phyloP scores from a whole-genome alignment of 495 filamentous ascomycete species.

The Penicillium tannophilum region DNA sequence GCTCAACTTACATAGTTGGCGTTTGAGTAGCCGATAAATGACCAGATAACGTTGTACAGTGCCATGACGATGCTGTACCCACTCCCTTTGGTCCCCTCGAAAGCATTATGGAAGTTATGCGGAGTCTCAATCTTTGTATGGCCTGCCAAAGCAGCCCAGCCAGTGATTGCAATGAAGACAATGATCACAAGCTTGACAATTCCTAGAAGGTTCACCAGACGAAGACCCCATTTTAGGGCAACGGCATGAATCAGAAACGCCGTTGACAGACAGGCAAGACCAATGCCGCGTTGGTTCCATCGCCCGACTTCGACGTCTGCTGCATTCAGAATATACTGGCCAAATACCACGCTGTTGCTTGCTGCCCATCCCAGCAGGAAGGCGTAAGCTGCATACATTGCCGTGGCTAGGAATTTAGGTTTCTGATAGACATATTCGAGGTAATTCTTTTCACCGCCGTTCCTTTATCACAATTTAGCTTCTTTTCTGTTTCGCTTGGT shows the following conservation, averaged over 20 bases:
- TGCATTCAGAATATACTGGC: conserved; percentile 68
- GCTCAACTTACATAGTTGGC: conserved; percentile 50
- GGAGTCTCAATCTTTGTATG: conserved; percentile 49
- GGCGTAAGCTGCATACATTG: conserved; percentile 62
- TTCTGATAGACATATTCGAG: conserved; percentile 66
- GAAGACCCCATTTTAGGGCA: conserved; percentile 68
- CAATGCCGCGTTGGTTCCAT: conserved; percentile 71
- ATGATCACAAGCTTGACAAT: conserved; percentile 69
- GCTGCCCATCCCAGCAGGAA: conserved; percentile 56
- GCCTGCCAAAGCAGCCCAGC: conserved; percentile 59
- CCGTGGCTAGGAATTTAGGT: conserved; percentile 66
- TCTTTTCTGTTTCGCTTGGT: background rate
- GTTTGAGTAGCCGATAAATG: conserved; percentile 67
- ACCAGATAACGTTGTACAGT: conserved; percentile 68
- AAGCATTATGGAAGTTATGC: conserved; percentile 67
- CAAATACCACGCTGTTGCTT: conserved; percentile 70
- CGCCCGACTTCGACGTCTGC: conserved; percentile 58
- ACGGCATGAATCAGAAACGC: conserved; percentile 62
- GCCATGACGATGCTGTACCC: conserved; percentile 65
- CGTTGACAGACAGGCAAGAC: conserved; percentile 64
- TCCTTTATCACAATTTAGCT: conserved; percentile 28
- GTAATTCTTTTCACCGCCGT: conserved; percentile 74
- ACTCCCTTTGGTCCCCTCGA: conserved; percentile 57
- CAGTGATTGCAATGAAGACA: conserved; percentile 64
- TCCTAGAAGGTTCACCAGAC: conserved; percentile 66